Conservation (phyloP, 2,329 filamentous ascomycete species). For the Podosphaera fusca region DNA sequence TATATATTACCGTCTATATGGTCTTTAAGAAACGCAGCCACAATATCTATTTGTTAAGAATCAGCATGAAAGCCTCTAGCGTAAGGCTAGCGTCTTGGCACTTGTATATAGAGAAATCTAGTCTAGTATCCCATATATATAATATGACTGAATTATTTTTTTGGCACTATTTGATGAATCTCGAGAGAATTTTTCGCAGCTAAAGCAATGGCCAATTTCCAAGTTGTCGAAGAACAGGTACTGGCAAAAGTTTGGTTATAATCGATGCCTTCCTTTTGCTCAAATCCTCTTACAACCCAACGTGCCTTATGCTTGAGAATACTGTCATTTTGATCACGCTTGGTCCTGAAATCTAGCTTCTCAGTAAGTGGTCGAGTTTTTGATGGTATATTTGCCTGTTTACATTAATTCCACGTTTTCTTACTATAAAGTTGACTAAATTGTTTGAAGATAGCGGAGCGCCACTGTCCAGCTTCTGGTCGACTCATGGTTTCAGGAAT, state of each 20-base stretch:
- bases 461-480: not conserved
- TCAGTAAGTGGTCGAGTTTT: not conserved
- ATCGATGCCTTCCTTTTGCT: not conserved
- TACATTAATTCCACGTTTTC: not conserved
- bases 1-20: no score
- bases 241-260: conserved; percentile 1
- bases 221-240: not conserved
- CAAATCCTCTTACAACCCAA: not conserved
- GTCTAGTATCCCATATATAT: no score
- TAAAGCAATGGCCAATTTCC: not conserved
- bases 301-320: not conserved
- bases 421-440: not conserved
- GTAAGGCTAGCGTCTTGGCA: no score
- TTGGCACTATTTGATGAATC: conserved; percentile 1
- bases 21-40: not conserved
- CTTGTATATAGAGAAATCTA: no score
- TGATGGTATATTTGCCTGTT: not conserved
- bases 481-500: no score
- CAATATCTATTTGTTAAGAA: no score
- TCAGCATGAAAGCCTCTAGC: no score
- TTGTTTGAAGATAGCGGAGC: not conserved
- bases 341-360: not conserved
- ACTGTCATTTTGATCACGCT: not conserved
- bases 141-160: no score
- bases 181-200: not conserved